Conservation (phyloP, 2,329 filamentous ascomycete genomes). For the Xenoacremonium recifei region DNA sequence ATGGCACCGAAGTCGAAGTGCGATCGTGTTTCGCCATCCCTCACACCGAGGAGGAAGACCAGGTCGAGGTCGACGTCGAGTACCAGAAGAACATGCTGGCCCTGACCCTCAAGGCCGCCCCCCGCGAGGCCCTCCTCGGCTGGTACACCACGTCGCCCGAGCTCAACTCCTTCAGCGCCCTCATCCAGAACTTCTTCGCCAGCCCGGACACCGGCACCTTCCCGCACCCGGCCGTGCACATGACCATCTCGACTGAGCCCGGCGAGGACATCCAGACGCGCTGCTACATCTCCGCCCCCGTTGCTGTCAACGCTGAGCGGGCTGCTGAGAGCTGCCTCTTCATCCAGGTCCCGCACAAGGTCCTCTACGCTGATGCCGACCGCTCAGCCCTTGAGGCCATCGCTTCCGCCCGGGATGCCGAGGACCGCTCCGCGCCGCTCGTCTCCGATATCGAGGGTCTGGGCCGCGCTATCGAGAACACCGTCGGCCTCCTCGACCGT, state of each 20-base stretch:
- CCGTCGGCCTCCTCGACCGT: conserved; percentile 84
- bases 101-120: conserved; percentile 89
- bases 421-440: conserved; percentile 70
- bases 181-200: conserved; percentile 98
- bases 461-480: conserved; percentile 82
- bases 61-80: conserved; percentile 99
- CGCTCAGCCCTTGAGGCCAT: conserved; percentile 74
- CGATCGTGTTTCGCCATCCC: conserved; percentile 96
- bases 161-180: conserved; percentile 95
- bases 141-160: conserved; percentile 98
- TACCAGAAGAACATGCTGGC: conserved; percentile 99
- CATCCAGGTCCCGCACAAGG: conserved; percentile 93
- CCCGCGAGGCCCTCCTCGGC: conserved; percentile 89
- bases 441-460: conserved; percentile 88
- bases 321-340: conserved; percentile 96
- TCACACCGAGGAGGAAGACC: conserved; percentile 96
- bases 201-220: conserved; percentile 95
- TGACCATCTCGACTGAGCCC: conserved; percentile 89
- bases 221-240: conserved; percentile 94
- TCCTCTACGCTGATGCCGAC: conserved; percentile 78
- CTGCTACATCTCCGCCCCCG: conserved; percentile 93
- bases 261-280: conserved; percentile 86
- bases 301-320: conserved; percentile 91
- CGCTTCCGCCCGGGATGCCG: conserved; percentile 74
- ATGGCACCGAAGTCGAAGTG: conserved; percentile 95